Evolutionary conservation across 306 rosid genomes (phyloP).

Genomic region (Oxytropis ochrocephala): DNA sequence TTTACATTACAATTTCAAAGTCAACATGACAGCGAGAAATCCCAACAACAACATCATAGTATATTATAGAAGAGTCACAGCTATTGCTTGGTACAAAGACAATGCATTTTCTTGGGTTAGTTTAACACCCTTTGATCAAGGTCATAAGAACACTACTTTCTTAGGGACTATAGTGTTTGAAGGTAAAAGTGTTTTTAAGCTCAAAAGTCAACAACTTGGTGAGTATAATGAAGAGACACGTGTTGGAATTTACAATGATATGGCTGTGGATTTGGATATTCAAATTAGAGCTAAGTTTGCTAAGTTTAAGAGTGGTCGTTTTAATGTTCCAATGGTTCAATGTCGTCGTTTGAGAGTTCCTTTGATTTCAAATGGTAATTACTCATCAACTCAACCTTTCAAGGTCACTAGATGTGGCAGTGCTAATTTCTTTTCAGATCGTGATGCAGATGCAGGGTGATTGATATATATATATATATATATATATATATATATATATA

Average conservation of each 20-base stretch:
- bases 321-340: conserved; percentile 9
- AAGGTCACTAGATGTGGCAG: conserved; percentile 4
- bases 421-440: conserved; percentile 8
- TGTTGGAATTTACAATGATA: conserved; percentile 13
- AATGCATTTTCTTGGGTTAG: neutral
- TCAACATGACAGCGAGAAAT: conserved; percentile 26
- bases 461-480: too few relatives aligned
- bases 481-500: too few relatives aligned
- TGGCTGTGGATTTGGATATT: conserved; percentile 29
- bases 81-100: conserved; percentile 26
- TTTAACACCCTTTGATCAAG: conserved; percentile 36
- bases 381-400: neutral
- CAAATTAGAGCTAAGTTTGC: conserved; percentile 14
- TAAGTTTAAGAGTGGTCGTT: neutral
- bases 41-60: conserved; percentile 27
- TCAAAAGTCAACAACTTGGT: neutral
- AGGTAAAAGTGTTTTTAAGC: conserved; percentile 6
- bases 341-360: conserved; percentile 29
- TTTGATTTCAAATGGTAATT: conserved; percentile 3
- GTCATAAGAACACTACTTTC: conserved; percentile 27
- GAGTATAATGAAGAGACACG: conserved; percentile 26
- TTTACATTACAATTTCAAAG: conserved; percentile 11
- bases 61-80: conserved; percentile 14
- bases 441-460: neutral
- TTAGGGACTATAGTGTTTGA: conserved; percentile 11